Evolutionary conservation across 2,329 filamentous ascomycete species (phyloP).

Genomic region (Alternaria triticimaculans): DNA sequence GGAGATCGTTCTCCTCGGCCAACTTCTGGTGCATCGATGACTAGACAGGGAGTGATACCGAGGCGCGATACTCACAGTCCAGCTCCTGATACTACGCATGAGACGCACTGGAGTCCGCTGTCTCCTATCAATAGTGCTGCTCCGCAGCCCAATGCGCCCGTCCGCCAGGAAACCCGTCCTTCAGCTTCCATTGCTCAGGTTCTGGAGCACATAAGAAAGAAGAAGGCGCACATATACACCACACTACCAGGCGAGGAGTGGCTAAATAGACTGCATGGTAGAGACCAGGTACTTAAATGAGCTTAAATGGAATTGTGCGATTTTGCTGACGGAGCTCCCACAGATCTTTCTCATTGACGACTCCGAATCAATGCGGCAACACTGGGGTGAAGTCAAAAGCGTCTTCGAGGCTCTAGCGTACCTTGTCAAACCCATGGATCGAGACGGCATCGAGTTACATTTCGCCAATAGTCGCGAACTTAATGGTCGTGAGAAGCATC

Average conservation of each 20-base stretch:
- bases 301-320: too few species aligned
- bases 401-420: slow-evolving; percentile 17
- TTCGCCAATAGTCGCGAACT: slow-evolving; percentile 11
- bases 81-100: not conserved
- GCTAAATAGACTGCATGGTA: not conserved
- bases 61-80: accelerated
- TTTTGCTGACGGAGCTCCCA: too few species aligned
- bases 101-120: accelerated
- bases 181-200: not conserved
- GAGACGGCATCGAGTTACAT: slow-evolving; percentile 25
- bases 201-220: accelerated
- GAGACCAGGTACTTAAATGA: slow-evolving; percentile 30
- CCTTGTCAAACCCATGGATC: slow-evolving; percentile 22
- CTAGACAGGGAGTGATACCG: accelerated
- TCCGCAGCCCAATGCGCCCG: accelerated
- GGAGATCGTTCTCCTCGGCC: not conserved
- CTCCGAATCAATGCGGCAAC: slow-evolving; percentile 12
- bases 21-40: accelerated
- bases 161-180: accelerated
- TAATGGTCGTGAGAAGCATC: not conserved
- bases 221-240: accelerated
- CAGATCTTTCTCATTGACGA: slow-evolving; percentile 27
- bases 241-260: not conserved
- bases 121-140: accelerated
- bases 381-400: slow-evolving; percentile 5